Percentiles rank a stretch among this genome's conserved stretches.
Evolutionary conservation across 23 red algal species (phyloP).

Genomic region (Gracilaria vermiculophylla): DNA sequence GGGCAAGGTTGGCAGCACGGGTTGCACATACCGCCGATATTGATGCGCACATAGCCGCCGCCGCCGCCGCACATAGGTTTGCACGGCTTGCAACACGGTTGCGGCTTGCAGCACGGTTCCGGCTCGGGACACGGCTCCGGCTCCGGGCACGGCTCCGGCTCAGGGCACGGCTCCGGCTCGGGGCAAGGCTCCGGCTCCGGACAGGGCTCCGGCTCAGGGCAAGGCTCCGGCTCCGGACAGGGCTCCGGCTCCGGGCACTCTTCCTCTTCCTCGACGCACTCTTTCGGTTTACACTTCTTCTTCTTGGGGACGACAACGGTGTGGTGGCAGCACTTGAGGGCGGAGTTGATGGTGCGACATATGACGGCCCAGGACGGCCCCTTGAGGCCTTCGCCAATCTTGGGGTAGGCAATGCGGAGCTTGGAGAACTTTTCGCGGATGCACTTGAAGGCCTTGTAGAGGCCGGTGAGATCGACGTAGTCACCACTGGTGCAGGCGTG

Average conservation of each 20-base stretch:
- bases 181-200: conserved; percentile 26
- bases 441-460: conserved; percentile 72
- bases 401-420: conserved; percentile 54
- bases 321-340: conserved; percentile 61
- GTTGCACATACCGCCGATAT: conserved; percentile 7
- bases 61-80: background rate
- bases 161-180: conserved; percentile 23
- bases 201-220: conserved; percentile 42
- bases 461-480: conserved; percentile 63
- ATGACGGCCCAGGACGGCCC: conserved; percentile 58
- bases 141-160: conserved; percentile 36
- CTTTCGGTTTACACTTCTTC: conserved; percentile 3
- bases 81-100: background rate
- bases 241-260: conserved; percentile 28
- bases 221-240: conserved; percentile 18
- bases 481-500: conserved; percentile 35
- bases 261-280: background rate
- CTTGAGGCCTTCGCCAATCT: conserved; percentile 46
- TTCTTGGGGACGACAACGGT: conserved; percentile 49
- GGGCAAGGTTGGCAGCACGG: conserved; percentile 14
- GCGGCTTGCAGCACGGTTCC: background rate
- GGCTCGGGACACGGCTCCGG: background rate
- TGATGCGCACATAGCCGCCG: conserved; percentile 27
- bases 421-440: conserved; percentile 32
- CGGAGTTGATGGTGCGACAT: conserved; percentile 44